Evolutionary conservation across 495 filamentous ascomycete species (phyloP).

Genomic region (Penicillium crystallinum): DNA sequence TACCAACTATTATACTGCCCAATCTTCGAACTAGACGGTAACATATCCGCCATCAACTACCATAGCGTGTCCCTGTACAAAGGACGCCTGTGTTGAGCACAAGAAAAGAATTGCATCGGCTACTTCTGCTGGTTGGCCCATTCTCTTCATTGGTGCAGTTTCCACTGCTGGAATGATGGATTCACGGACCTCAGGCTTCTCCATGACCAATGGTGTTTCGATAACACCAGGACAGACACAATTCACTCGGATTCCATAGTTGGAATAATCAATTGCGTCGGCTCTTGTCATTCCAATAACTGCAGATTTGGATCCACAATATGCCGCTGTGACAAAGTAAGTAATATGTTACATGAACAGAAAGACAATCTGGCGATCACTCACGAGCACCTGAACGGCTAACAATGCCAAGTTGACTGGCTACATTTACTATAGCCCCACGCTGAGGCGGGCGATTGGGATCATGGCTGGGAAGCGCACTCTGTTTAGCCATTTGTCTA

Average conservation of each 20-base stretch:
- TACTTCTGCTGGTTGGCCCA: constrained; percentile 45
- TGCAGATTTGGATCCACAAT: constrained; percentile 45
- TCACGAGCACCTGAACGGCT: constrained; percentile 42
- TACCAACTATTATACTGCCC: background rate
- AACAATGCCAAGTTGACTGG: constrained; percentile 51
- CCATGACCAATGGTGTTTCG: constrained; percentile 44
- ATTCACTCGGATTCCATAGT: constrained; percentile 45
- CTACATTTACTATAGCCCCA: constrained; percentile 50
- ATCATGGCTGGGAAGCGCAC: constrained; percentile 39
- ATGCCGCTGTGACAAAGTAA: constrained; percentile 31
- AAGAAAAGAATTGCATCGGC: constrained; percentile 49
- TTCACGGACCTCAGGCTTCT: constrained; percentile 31
- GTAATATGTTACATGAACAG: background rate
- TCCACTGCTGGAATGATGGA: constrained; percentile 31
- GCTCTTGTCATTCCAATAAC: constrained; percentile 42
- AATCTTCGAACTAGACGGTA: constrained; percentile 17
- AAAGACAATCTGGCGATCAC: constrained; percentile 16
- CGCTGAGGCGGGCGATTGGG: constrained; percentile 25
- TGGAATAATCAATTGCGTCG: constrained; percentile 50
- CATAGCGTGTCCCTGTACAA: constrained; percentile 48
- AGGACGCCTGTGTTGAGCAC: constrained; percentile 42
- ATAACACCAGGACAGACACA: constrained; percentile 51
- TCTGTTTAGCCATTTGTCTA: constrained; percentile 44
- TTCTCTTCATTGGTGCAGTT: constrained; percentile 48
- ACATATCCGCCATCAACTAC: constrained; percentile 52